Conservation (phyloP, 2,329 filamentous ascomycete genomes). For the Metarhizium guizhouense region DNA sequence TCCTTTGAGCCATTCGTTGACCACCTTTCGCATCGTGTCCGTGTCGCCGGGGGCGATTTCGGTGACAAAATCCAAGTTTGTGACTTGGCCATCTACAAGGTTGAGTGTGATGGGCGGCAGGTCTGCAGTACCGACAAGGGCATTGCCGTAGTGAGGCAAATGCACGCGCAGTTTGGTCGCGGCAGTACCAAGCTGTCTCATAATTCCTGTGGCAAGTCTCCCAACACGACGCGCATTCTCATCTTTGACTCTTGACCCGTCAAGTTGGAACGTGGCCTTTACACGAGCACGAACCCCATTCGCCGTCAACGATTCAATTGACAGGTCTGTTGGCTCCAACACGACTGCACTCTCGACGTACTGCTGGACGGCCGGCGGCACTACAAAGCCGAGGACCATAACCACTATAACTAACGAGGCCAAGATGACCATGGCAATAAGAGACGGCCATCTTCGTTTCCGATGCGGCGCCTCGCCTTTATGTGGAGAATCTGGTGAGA, state of each 20-base stretch:
- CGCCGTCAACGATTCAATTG: constrained; percentile 75
- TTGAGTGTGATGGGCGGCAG: constrained; percentile 69
- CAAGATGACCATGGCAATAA: constrained; percentile 62
- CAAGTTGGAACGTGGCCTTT: constrained; percentile 72
- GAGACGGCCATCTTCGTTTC: constrained; percentile 58
- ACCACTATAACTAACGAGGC: constrained; percentile 56
- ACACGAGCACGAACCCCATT: constrained; percentile 72
- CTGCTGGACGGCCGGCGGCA: constrained; percentile 69
- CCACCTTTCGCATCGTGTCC: constrained; percentile 67
- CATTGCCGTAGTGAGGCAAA: constrained; percentile 72
- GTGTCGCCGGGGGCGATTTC: constrained; percentile 69
- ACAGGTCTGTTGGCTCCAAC: constrained; percentile 74
- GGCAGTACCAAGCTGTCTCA: constrained; percentile 64
- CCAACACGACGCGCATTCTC: constrained; percentile 67
- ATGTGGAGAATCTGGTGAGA: constrained; percentile 16
- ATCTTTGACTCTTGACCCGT: constrained; percentile 66
- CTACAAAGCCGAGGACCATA: constrained; percentile 70
- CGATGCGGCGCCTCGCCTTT: constrained; percentile 16
- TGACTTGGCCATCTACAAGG: constrained; percentile 69
- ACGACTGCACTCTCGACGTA: constrained; percentile 80
- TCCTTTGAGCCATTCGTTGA: constrained; percentile 82
- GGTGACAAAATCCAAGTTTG: constrained; percentile 68
- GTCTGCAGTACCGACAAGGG: constrained; percentile 66
- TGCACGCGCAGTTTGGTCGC: constrained; percentile 67
- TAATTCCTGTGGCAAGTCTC: constrained; percentile 69